Evolutionary conservation across 306 rosid genomes (phyloP), one percentile per base, ranked within the genome.

Genomic region (Quercus rubra): DNA sequence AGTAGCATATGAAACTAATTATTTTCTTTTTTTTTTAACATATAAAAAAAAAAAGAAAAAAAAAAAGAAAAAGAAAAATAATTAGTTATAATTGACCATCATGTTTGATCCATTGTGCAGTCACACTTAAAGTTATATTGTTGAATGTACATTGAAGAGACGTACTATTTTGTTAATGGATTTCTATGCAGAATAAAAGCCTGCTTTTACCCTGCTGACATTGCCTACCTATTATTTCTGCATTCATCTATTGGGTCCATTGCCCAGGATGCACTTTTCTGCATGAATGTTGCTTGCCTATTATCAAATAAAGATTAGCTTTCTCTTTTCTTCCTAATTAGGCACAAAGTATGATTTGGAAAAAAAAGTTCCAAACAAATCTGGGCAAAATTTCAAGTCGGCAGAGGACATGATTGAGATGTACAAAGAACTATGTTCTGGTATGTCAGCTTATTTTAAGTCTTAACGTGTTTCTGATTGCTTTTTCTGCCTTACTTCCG

Each of bases 341-440:
- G 99, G 99, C 80, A 92, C 89, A 55, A 94, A 93, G 91, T 94
- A 94, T 77, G 96, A 94, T 80, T 87, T 94, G 82, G 95, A 94
- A 87, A 73, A 80, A 67, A 88, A 94, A 85, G 83, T 92, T 79
- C 89, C 87, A 13, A 91, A 89, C 73, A 94, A 88, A 83, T 87
- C 89, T 1, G 99, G 86, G 72, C 99, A 95, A 85, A 85, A 91
- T 83, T 92, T 91, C 73, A 92, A 89, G 89, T 87, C 99, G 1
- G 99, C 91, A 67, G 94, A 92, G 77, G 95, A 95, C 88, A 86
- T 95, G 98, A 80, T 89, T 71, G 90, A 85, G 79, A 77, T 91
- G 88, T 95, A 91, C 87, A 88, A 74, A 83, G 94, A 90, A 79
- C 85, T 95, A 80, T 95, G 98, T 84, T 1, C 72, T 74, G 97